Base-by-base conservation (phyloP, 352 stramenopile species). In the Aphanomyces invadans region DNA sequence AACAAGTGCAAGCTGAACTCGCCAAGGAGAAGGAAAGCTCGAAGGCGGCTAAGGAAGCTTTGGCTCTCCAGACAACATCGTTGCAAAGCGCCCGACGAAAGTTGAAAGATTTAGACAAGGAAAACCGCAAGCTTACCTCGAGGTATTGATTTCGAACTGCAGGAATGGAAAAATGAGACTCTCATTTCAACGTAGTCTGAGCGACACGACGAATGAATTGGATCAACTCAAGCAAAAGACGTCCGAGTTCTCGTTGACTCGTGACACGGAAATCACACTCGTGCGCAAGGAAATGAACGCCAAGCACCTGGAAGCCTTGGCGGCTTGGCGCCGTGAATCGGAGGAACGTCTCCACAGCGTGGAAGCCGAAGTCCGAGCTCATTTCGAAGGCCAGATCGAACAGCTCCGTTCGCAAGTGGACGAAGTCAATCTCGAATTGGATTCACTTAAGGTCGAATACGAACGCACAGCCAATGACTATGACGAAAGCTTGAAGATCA, bases 401-500 rank as follows among this genome's bases (percentile, higher is more conserved):
- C 76, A 76, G 28, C 72, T 86, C 46, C 77, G 87, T 55, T 78
- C 42, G 49, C 84, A 92, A 69, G 70, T 89, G 10, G 77, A 85
- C 21, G 82, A 90, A 59, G 66, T 89, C 29, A 73, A 68, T 46
- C 26, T 52, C 2, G 84, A 92, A 55, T 54, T 90, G 7, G 80
- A 90, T 31, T 79, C 73, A 57, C 87, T 81, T 31, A 89, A 88
- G 65, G 76, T 75, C 55, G 82, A 93, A 63, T 70, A 90, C 19
- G 81, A 93, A 32, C 81, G 80, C 42, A 93, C 84, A 28, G 78
- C 80, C 23, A 89, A 72, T 59, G 84, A 92, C 64, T 92, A 90
- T 68, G 81, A 92, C 42, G 82, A 90, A 51, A 90, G 79, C 62
- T 71, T 90, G 10, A 78, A 86, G 55, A 78, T 85, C 3, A 77